Percentiles rank a stretch among this genome's conserved stretches.
These are phyloP conservation scores for Massariosphaeria phaeospora DNA, from an alignment of 495 filamentous ascomycete species.

Conservation along the genomic window DNA sequence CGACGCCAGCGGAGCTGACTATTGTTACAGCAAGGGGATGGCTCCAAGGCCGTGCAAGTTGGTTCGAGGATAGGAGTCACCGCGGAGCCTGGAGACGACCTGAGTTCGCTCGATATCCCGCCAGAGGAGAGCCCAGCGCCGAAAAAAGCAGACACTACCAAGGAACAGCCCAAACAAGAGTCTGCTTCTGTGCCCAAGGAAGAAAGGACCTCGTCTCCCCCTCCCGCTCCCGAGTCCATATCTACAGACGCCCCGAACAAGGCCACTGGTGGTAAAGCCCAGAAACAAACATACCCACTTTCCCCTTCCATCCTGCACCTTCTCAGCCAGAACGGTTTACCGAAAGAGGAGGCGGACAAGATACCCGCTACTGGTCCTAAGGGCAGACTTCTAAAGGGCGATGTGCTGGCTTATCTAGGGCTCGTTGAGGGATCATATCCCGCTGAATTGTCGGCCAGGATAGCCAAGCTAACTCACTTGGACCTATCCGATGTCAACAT, in stretches of 20 bases:
- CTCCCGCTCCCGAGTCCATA: slow-evolving; percentile 35
- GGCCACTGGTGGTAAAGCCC: slow-evolving; percentile 41
- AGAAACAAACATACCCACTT: slow-evolving; percentile 64
- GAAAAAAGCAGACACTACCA: slow-evolving; percentile 3
- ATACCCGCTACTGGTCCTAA: slow-evolving; percentile 85
- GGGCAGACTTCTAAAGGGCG: slow-evolving; percentile 88
- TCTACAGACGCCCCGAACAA: slow-evolving; percentile 38
- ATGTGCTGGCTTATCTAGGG: slow-evolving; percentile 88
- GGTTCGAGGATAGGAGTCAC: slow-evolving; percentile 70
- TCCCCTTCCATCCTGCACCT: slow-evolving; percentile 82
- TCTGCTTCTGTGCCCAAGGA: slow-evolving; percentile 38
- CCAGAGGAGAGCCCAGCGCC: slow-evolving; percentile 44
- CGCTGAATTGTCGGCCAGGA: slow-evolving; percentile 58
- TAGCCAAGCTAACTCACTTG: slow-evolving; percentile 72
- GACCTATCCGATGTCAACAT: slow-evolving; percentile 95
- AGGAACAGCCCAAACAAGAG: slow-evolving; percentile 38
- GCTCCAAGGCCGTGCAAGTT: slow-evolving; percentile 65
- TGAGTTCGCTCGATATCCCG: slow-evolving; percentile 63
- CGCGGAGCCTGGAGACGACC: slow-evolving; percentile 70
- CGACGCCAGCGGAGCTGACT: slow-evolving; percentile 3
- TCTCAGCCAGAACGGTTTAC: slow-evolving; percentile 68
- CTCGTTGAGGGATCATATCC: slow-evolving; percentile 64
- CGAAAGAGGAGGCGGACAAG: slow-evolving; percentile 63
- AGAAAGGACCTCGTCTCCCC: slow-evolving; percentile 27
- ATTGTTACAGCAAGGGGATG: slow-evolving; percentile 51